These are phyloP conservation scores for Cytidiella melzeri DNA, from an alignment of 768 basidiomycete species.

Conservation along the genomic window DNA sequence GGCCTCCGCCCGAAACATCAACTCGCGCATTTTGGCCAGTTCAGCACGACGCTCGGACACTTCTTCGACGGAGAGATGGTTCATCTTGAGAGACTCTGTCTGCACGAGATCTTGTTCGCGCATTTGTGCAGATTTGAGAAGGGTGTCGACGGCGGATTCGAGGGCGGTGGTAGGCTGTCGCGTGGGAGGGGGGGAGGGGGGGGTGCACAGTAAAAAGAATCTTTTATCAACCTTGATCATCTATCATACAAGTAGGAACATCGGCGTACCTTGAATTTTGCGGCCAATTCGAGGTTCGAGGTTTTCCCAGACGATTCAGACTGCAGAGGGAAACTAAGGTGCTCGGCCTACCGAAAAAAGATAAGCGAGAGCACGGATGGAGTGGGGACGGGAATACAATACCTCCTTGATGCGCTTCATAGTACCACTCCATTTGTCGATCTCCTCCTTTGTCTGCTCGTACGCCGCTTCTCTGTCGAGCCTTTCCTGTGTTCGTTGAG, in stretches of 20 bases:
- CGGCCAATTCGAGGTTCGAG: slow-evolving; percentile 70
- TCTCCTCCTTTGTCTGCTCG: slow-evolving; percentile 86
- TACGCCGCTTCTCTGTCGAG: slow-evolving; percentile 93
- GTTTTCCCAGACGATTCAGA: slow-evolving; percentile 44
- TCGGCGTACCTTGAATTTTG: slow-evolving; percentile 75
- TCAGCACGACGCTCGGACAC: slow-evolving; percentile 75
- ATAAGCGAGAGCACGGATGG: slow-evolving; percentile 3
- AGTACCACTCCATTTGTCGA: slow-evolving; percentile 88
- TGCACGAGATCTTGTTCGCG: slow-evolving; percentile 74
- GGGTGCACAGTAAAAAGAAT: too few relatives aligned
- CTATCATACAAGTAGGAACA: slow-evolving; percentile 4
- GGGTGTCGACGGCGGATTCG: slow-evolving; percentile 76
- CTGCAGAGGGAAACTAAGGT: slow-evolving; percentile 84
- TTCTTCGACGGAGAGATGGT: slow-evolving; percentile 80
- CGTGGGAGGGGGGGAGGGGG: too few relatives aligned
- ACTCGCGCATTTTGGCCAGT: slow-evolving; percentile 83
- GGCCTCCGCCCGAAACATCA: slow-evolving; percentile 88
- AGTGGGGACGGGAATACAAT: slow-evolving; percentile 9
- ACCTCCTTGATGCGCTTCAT: slow-evolving; percentile 92
- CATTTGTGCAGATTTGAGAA: slow-evolving; percentile 77
- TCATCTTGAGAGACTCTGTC: slow-evolving; percentile 80
- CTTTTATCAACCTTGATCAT: background rate
- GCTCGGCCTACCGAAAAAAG: slow-evolving; percentile 55
- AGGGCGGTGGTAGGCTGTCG: slow-evolving; percentile 74
- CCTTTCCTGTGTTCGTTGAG: slow-evolving; percentile 80